Base-by-base conservation (phyloP, 2,329 filamentous ascomycete species). In the Gaeumannomyces sp. region DNA sequence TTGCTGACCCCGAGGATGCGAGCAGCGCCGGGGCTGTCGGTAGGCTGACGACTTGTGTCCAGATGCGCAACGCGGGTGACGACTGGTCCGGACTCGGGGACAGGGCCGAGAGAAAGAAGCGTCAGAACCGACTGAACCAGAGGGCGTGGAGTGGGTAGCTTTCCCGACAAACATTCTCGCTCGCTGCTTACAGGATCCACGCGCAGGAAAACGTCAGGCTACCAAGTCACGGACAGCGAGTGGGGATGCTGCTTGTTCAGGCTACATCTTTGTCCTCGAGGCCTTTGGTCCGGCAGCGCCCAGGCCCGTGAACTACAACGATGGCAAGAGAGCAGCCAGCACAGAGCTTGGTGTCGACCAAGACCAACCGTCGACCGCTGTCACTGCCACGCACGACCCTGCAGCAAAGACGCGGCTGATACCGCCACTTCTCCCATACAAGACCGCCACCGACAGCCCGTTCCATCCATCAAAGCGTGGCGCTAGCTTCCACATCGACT, bases 41-140 rank as follows among this genome's bases (percentile, higher is more conserved):
- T 2, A 3, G n/a, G n/a, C 38, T 45, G 16, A 45, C 38, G 7
- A n/a, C 45, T 35, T 25, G 6, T 2, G 2, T n/a, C 27, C 59
- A 60, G 59, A 25, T 25, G 10, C 27, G 59, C 13, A 22, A 60
- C 3, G 28, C 28, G 1, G 59, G n/a, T 19, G 66, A 67, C 33
- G 64, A 65, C 29, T 67, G 65, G 65, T 45, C 33, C 8, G 59
- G 59, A 3, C 22, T 65, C 10, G 50, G 38, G n/a, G 66, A 67
- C 53, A 62, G 61, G 28, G 65, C 65, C 27, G 68, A 68, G 67
- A 60, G 67, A 56, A 62, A 66, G 25, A 64, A 61, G 56, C 28
- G 64, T 13, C 68, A 69, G 62, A 68, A 68, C 64, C 59, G 68
- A n/a, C 28, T 65, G 28, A 63, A 67, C 62, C 68, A 68, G 27